Evolutionary conservation across 2,329 filamentous ascomycete species (phyloP).

Genomic region (Thielaviopsis ethacetica): DNA sequence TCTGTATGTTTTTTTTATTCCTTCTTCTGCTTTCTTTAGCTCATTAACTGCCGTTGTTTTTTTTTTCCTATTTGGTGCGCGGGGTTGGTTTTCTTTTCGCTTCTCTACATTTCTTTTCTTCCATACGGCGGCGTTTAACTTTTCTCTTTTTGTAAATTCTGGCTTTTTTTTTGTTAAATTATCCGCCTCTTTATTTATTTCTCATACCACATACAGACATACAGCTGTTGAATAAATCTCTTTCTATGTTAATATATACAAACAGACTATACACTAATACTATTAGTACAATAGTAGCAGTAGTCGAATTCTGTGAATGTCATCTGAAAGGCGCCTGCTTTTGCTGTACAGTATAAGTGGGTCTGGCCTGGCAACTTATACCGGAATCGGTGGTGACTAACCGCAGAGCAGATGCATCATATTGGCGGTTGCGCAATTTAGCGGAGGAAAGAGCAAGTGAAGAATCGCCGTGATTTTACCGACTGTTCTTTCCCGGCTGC

Average conservation of each 20-base stretch:
- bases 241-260: too few species aligned
- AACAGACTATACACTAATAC: too few species aligned
- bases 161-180: not conserved
- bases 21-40: conserved; percentile 2
- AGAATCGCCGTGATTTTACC: not conserved
- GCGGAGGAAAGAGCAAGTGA: not conserved
- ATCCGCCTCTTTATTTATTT: not conserved
- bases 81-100: not conserved
- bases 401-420: too few species aligned
- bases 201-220: too few species aligned
- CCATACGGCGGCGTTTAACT: not conserved
- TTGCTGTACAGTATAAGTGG: not conserved
- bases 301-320: too few species aligned
- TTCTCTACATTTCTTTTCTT: not conserved
- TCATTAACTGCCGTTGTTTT: not conserved
- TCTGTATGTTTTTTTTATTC: conserved; percentile 12
- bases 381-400: not conserved
- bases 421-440: not conserved
- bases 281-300: too few species aligned
- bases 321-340: too few species aligned
- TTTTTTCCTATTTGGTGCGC: not conserved
- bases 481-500: not conserved
- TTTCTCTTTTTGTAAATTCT: not conserved
- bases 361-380: not conserved
- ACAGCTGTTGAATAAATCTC: too few species aligned